These are phyloP conservation scores for Saccharomyces eubayanus DNA, from an alignment of 805 yeast species.

Conservation along the genomic window DNA sequence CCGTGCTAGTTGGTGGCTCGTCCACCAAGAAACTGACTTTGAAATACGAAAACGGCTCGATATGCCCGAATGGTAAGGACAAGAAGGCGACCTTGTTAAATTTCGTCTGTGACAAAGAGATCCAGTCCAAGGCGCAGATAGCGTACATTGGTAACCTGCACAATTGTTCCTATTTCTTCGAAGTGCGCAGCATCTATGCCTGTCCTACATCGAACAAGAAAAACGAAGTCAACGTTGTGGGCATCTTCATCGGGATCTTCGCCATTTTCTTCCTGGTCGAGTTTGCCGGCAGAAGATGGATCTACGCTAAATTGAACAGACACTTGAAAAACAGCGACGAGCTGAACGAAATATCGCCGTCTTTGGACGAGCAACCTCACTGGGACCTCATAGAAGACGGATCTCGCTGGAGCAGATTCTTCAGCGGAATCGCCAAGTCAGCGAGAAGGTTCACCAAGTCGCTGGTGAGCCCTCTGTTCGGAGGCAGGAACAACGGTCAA, in stretches of 20 bases:
- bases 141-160: slow-evolving; percentile 63
- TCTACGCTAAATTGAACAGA: slow-evolving; percentile 12
- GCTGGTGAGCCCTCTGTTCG: neutral
- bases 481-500: slow-evolving; percentile 4
- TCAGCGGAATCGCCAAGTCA: slow-evolving; percentile 2
- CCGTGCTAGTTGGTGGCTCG: slow-evolving; percentile 51
- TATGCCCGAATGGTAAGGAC: slow-evolving; percentile 47
- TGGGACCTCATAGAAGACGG: slow-evolving; percentile 26
- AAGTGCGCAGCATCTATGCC: slow-evolving; percentile 76
- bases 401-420: slow-evolving; percentile 7
- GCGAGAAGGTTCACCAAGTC: neutral
- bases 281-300: slow-evolving; percentile 32
- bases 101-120: slow-evolving; percentile 73
- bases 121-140: slow-evolving; percentile 53
- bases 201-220: slow-evolving; percentile 71
- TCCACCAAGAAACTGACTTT: slow-evolving; percentile 47
- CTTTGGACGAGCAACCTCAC: slow-evolving; percentile 25
- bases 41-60: slow-evolving; percentile 62
- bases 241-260: slow-evolving; percentile 54
- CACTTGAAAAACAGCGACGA: slow-evolving; percentile 6
- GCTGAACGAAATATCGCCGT: neutral
- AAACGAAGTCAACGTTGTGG: slow-evolving; percentile 55
- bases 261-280: slow-evolving; percentile 33
- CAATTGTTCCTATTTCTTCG: slow-evolving; percentile 78
- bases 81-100: slow-evolving; percentile 59